Evolutionary conservation across 805 yeast genomes (phyloP).

Genomic region (Monosporozyma siamensis): DNA sequence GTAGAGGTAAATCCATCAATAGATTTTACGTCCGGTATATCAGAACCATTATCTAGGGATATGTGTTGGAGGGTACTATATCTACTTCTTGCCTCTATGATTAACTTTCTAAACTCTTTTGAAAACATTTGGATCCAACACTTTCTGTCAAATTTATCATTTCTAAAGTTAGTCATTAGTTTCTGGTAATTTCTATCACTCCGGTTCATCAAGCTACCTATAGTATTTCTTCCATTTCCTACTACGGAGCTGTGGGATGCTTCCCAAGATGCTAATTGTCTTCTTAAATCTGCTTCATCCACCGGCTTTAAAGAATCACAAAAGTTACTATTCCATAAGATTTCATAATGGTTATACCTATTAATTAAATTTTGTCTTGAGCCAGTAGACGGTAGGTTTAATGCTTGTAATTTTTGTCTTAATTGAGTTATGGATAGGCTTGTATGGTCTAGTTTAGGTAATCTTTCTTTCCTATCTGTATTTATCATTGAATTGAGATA

Average conservation of each 20-base stretch:
- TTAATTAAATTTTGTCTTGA: conserved; percentile 52
- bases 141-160: conserved; percentile 38
- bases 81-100: conserved; percentile 29
- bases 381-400: conserved; percentile 55
- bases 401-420: conserved; percentile 45
- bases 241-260: conserved; percentile 17
- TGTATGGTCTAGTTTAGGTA: conserved; percentile 58
- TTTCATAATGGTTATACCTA: conserved; percentile 68
- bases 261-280: conserved; percentile 63
- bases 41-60: too few species aligned
- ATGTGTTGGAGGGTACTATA: background rate
- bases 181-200: conserved; percentile 27
- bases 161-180: conserved; percentile 29
- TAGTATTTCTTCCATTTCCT: conserved; percentile 13
- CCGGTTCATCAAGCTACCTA: conserved; percentile 24
- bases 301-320: conserved; percentile 61
- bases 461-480: conserved; percentile 26
- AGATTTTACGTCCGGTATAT: too few species aligned
- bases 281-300: conserved; percentile 44
- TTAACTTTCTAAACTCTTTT: conserved; percentile 34
- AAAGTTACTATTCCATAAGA: conserved; percentile 68
- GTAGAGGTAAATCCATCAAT: too few species aligned
- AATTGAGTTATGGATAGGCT: conserved; percentile 51
- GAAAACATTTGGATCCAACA: conserved; percentile 36
- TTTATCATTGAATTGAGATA: conserved; percentile 34